Percentiles rank a stretch among this genome's conserved stretches.
These are phyloP conservation scores for Schwanniomyces pseudopolymorphus DNA, from an alignment of 805 yeast species.

Conservation along the genomic window DNA sequence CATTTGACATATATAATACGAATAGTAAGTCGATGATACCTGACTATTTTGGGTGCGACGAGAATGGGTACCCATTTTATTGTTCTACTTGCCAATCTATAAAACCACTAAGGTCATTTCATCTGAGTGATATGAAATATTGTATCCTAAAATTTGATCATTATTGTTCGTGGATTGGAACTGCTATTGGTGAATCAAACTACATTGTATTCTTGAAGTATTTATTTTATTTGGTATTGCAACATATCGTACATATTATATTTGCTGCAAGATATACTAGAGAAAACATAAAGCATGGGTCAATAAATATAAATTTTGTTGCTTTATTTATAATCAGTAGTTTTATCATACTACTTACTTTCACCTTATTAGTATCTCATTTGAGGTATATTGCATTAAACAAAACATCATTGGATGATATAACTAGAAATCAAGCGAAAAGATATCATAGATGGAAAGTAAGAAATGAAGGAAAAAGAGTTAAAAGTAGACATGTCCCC, in stretches of 20 bases:
- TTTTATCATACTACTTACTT: constrained; percentile 46
- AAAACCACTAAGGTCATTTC: constrained; percentile 70
- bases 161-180: constrained; percentile 76
- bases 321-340: constrained; percentile 45
- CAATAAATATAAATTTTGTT: constrained; percentile 48
- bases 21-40: constrained; percentile 46
- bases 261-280: constrained; percentile 24
- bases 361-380: constrained; percentile 44
- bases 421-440: constrained; percentile 33
- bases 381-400: constrained; percentile 46
- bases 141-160: constrained; percentile 84
- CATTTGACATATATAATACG: constrained; percentile 28
- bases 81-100: constrained; percentile 66
- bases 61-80: constrained; percentile 73
- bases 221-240: constrained; percentile 25
- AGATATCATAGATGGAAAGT: constrained; percentile 26
- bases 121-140: constrained; percentile 50
- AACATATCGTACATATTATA: constrained; percentile 19
- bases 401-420: constrained; percentile 60
- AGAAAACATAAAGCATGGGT: constrained; percentile 19
- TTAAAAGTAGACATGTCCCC: constrained; percentile 7
- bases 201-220: constrained; percentile 56
- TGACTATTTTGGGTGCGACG: constrained; percentile 62
- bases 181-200: constrained; percentile 68
- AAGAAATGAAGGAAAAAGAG: constrained; percentile 8